phyloP scores from a whole-genome alignment of 345 rosid species.

The Salix viminalis region DNA sequence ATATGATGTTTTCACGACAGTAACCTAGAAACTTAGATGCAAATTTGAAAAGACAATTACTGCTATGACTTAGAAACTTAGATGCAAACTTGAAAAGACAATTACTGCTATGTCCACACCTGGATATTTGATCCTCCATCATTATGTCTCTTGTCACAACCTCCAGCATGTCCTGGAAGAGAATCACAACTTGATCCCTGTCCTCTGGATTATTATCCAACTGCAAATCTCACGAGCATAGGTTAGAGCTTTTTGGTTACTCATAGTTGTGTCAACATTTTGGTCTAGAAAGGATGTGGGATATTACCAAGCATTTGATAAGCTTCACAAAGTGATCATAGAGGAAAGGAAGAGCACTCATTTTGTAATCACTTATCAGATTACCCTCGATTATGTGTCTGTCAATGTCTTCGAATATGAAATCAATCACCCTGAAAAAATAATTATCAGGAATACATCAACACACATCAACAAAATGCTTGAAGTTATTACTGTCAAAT shows the following conservation, averaged over 20 bases:
- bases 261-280: neutral
- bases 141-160: conserved; percentile 88
- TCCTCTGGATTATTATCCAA: conserved; percentile 65
- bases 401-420: conserved; percentile 61
- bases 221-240: conserved; percentile 35
- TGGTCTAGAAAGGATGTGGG: neutral
- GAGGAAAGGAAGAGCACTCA: conserved; percentile 90
- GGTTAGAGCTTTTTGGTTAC: conserved; percentile 11
- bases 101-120: conserved; percentile 29
- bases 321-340: conserved; percentile 80
- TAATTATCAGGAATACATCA: conserved; percentile 14
- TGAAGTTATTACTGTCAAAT: conserved; percentile 6
- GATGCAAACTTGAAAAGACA: neutral
- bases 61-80: too few relatives aligned
- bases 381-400: conserved; percentile 31
- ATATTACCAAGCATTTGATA: conserved; percentile 74
- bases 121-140: conserved; percentile 63
- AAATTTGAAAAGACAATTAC: neutral
- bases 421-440: conserved; percentile 62
- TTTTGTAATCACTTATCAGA: conserved; percentile 56
- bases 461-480: neutral
- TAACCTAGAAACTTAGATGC: neutral
- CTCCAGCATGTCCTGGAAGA: conserved; percentile 98
- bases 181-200: conserved; percentile 81
- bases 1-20: neutral